Evolutionary conservation across 2,329 filamentous ascomycete species (phyloP), one percentile per base, ranked within the genome.

Genomic region (Claviceps sp.): DNA sequence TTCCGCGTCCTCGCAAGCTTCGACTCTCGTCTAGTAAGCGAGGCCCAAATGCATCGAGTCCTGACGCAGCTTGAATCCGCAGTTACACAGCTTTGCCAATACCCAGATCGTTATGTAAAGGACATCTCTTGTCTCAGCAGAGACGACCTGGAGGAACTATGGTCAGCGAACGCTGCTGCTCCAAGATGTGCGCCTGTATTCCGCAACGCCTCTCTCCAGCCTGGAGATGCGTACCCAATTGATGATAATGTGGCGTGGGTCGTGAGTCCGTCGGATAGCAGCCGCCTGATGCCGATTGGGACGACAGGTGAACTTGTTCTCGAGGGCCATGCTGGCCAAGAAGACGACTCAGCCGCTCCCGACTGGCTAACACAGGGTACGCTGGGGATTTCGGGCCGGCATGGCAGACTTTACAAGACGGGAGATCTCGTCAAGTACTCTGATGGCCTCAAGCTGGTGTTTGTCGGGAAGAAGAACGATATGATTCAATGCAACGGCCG

Each of bases 21-120:
- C n/a, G 50, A 47, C 40, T 52, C 50, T 34, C 24, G 38, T 11
- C 24, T 52, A 4, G 22, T 48, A 26, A 44, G 46, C 10, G 19
- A 43, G 50, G 13, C 1, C 22, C 45, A 52, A 17, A 43, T 52
- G 45, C 39, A 34, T 16, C 38, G 46, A 17, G 40, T 52, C 8
- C 41, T 45, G 17, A 34, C 13, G 17, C 73, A 78, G 47, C 70
- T 84, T 13, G 72, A 73, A 22, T 67, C 68, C 2, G 71, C 78
- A 7, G 70, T 74, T 0, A 67, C 70, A 22, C 68, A 74, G 41
- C 68, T 84, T 38, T 74, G 76, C 38, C 38, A 37, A 37, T 11
- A n/a, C 2, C 26, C 48, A 10, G 64, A 68, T 42, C 60, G 62
- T 11, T 63, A 64, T 1, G 59, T 72, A 11, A 60, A 64, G 4